A percentile compares a stretch with the other conserved stretches of the same genome.
phyloP scores from a whole-genome alignment of 2,329 filamentous ascomycete genomes.

The Chaetomium strumarium region DNA sequence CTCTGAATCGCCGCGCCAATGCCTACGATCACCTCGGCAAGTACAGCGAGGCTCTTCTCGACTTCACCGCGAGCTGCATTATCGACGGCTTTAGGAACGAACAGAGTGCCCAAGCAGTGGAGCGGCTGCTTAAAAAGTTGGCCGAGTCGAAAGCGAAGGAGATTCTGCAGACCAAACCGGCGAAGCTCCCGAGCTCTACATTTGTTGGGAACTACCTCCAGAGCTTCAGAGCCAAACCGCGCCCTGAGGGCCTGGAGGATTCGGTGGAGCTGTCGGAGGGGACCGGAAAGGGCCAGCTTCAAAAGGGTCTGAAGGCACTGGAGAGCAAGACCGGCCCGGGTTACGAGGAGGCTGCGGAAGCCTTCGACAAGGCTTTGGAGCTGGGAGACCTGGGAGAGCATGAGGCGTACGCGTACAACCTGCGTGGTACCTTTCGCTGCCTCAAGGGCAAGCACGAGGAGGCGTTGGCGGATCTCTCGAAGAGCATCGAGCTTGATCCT shows the following conservation, averaged over 20 bases:
- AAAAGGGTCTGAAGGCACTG: conserved; percentile 74
- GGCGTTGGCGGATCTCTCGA: conserved; percentile 80
- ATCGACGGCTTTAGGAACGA: conserved; percentile 97
- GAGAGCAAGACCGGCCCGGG: conserved; percentile 82
- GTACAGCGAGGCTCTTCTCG: conserved; percentile 89
- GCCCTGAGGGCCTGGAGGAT: conserved; percentile 78
- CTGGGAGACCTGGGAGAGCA: conserved; percentile 71
- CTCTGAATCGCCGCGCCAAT: conserved; percentile 90
- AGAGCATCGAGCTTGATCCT: conserved; percentile 86
- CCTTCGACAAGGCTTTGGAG: conserved; percentile 85
- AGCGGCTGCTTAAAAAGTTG: conserved; percentile 92
- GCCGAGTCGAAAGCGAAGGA: conserved; percentile 89
- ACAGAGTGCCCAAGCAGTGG: conserved; percentile 78
- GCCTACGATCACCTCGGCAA: conserved; percentile 90
- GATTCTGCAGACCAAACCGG: conserved; percentile 77
- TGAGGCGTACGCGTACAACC: conserved; percentile 90
- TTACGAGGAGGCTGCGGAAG: conserved; percentile 79
- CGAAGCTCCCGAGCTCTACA: conserved; percentile 88
- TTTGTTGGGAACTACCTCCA: conserved; percentile 99
- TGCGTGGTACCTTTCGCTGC: conserved; percentile 93
- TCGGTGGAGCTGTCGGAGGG: conserved; percentile 69
- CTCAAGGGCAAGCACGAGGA: conserved; percentile 80
- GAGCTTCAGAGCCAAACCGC: conserved; percentile 82
- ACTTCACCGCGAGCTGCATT: conserved; percentile 98
- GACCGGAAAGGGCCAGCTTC: conserved; percentile 78